These are phyloP conservation scores for Pleurotus giganteus DNA, from an alignment of 768 basidiomycete genomes.

Conservation along the genomic window DNA sequence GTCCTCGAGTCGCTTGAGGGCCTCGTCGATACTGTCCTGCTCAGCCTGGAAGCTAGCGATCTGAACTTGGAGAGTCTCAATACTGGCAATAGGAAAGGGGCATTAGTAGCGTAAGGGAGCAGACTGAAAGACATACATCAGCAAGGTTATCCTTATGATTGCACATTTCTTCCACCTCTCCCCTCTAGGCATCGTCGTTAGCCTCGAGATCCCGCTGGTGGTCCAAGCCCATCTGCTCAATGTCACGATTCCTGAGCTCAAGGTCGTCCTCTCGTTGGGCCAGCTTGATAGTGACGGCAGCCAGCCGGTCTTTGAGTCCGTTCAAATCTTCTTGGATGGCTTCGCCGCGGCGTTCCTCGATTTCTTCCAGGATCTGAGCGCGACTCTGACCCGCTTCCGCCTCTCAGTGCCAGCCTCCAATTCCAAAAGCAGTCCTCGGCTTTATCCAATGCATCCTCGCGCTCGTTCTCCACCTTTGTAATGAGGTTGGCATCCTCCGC, in stretches of 20 bases:
- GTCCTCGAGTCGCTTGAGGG: slow-evolving; percentile 71
- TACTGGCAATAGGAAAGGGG: slow-evolving; percentile 39
- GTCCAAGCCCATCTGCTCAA: slow-evolving; percentile 75
- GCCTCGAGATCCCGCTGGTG: slow-evolving; percentile 69
- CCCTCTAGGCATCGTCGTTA: slow-evolving; percentile 84
- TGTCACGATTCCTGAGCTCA: slow-evolving; percentile 72
- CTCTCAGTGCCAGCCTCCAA: slow-evolving; percentile 69
- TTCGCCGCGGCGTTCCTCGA: slow-evolving; percentile 74
- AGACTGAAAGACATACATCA: slow-evolving; percentile 44
- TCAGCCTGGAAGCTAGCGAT: slow-evolving; percentile 75
- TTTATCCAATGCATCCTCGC: slow-evolving; percentile 66
- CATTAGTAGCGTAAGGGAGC: slow-evolving; percentile 6
- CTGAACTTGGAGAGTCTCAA: slow-evolving; percentile 68
- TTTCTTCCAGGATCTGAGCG: slow-evolving; percentile 65
- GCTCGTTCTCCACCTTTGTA: slow-evolving; percentile 63
- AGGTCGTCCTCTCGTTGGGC: slow-evolving; percentile 88
- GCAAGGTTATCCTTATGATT: slow-evolving; percentile 77
- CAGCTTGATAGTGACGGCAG: slow-evolving; percentile 77
- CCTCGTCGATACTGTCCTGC: slow-evolving; percentile 71
- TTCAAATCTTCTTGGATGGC: slow-evolving; percentile 80
- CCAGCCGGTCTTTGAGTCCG: slow-evolving; percentile 69
- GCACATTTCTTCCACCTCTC: slow-evolving; percentile 80
- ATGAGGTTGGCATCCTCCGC: slow-evolving; percentile 61
- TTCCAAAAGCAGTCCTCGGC: slow-evolving; percentile 60
- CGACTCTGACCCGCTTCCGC: slow-evolving; percentile 62